Evolutionary conservation across 345 rosid species (phyloP), one percentile per base, ranked within the genome.

Genomic region (Eucalyptus brandiana): DNA sequence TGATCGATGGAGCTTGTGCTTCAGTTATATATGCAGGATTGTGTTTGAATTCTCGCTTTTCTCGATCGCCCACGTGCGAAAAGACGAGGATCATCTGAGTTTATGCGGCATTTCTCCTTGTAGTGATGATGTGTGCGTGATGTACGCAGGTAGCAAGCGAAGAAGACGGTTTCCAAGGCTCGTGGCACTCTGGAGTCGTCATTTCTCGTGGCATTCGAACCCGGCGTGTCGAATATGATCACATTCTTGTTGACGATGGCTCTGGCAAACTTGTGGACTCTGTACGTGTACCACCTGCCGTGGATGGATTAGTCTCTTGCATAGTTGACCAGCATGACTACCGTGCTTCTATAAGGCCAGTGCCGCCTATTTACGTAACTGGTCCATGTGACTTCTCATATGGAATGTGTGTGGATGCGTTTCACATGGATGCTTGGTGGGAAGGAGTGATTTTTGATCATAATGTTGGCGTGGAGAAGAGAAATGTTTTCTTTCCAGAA

Each of bases 371-470:
- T 47, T 45, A 93, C 80, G 87, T 91, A 81, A 58, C 92, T 83
- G 89, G 87, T 40, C 49, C 86, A 40, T 76, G 89, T 86, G 86
- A 37, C 56, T 94, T 96, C 65, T 58, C 15, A 19, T 95, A 94
- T 80, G 99, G 98, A 28, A 76, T 91, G 89, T 96, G 98, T 53
- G 98, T 97, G 42, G 99, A 97, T 90, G 95, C 90, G 1, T 90
- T 47, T 65, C 86, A 90, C 91, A 80, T 49, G 76, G 97, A 95
- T 2, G 93, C 95, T 54, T 96, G 98, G 98, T 96, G 98, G 99
- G 99, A 97, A 93, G 99, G 99, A 87, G 98, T 97, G 53, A 23
- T 96, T 87, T 95, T 96, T 44, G 97, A 97, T 90, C 90, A 90
- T 81, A 90, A 90, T 24, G 92, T 90, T 88, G 96, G 94, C 54